Conservation (phyloP, 805 yeast species). For the Monosporozyma siamensis region DNA sequence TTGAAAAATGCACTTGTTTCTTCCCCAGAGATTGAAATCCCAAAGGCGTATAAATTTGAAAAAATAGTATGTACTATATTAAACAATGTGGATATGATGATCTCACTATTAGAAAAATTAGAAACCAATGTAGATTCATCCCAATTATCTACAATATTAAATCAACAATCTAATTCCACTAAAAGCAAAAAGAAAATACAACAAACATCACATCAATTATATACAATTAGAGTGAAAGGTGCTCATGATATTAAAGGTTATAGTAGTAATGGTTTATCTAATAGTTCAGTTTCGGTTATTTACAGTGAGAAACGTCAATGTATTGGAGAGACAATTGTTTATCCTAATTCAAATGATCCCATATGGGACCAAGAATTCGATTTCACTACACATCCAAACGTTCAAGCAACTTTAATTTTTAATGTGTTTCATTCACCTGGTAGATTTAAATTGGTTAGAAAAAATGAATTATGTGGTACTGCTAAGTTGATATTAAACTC, state of each 20-base stretch:
- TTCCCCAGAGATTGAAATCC: constrained; percentile 30
- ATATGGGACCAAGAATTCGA: constrained; percentile 87
- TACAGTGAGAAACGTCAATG: constrained; percentile 47
- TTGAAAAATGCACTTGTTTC: constrained; percentile 42
- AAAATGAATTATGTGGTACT: constrained; percentile 60
- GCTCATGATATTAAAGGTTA: constrained; percentile 53
- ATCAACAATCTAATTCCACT: neutral
- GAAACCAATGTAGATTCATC: constrained; percentile 57
- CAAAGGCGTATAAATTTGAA: constrained; percentile 50
- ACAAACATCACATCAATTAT: constrained; percentile 38
- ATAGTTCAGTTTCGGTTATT: constrained; percentile 53
- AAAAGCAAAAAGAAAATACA: neutral
- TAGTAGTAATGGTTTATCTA: constrained; percentile 39
- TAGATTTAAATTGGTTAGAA: constrained; percentile 28
- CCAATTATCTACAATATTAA: constrained; percentile 35
- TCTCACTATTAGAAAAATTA: constrained; percentile 39
- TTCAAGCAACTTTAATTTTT: constrained; percentile 41
- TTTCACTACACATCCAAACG: constrained; percentile 32
- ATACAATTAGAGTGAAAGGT: constrained; percentile 50
- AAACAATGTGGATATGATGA: constrained; percentile 52
- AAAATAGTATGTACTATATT: constrained; percentile 64
- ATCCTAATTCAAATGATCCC: constrained; percentile 56
- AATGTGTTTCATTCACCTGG: constrained; percentile 63
- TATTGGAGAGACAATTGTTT: constrained; percentile 60
- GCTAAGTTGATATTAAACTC: constrained; percentile 55